phyloP scores from a whole-genome alignment of 73 alveolate genomes.

The Paramecium pentaurelia region DNA sequence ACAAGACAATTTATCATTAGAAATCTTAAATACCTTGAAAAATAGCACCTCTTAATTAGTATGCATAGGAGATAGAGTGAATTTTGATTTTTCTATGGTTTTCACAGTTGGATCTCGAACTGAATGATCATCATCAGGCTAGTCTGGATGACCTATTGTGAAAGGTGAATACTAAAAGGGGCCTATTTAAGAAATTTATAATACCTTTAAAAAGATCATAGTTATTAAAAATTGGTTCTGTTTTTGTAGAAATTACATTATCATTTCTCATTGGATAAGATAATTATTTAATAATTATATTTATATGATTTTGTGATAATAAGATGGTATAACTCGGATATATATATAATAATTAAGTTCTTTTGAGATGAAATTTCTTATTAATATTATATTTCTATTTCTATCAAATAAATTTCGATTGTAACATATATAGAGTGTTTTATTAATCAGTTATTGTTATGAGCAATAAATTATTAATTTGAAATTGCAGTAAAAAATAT shows the following conservation, averaged over 20 bases:
- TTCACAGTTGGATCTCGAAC: neutral
- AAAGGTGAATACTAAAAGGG: neutral
- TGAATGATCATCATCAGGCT: neutral
- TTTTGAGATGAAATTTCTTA: too few relatives aligned
- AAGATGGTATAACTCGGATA: neutral
- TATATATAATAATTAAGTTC: neutral
- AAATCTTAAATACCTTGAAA: neutral
- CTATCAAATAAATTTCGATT: neutral
- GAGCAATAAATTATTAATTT: neutral
- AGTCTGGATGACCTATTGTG: neutral
- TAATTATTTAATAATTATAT: neutral
- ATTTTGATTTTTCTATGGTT: neutral
- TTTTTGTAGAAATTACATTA: neutral
- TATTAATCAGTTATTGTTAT: too few relatives aligned
- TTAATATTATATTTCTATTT: neutral
- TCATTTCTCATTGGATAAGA: neutral
- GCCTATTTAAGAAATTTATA: neutral
- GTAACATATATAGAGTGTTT: neutral
- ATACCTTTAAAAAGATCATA: neutral
- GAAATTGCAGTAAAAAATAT: neutral
- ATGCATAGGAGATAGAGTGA: neutral
- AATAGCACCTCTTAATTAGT: neutral
- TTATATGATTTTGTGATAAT: neutral
- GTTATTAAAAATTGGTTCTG: neutral
- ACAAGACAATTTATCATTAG: neutral